Conservation (phyloP, 2,329 filamentous ascomycete genomes). For the Xylariaceae sp. region DNA sequence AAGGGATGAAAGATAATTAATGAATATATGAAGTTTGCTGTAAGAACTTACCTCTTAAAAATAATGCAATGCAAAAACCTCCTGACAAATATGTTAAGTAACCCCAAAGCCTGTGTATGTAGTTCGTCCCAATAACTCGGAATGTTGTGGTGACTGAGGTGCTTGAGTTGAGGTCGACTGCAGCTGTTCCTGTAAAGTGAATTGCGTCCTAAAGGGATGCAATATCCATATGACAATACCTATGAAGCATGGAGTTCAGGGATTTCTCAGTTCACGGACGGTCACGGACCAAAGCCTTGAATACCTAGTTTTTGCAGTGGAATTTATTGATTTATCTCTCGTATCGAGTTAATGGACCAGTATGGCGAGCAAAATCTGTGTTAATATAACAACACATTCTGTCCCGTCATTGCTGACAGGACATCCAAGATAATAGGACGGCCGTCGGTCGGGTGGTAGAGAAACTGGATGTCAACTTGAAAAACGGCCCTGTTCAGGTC, state of each 20-base stretch:
- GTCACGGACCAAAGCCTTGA: neutral
- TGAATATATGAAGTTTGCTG: neutral
- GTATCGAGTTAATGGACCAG: too few species aligned
- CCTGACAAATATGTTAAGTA: neutral
- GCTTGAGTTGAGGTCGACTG: neutral
- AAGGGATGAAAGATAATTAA: neutral
- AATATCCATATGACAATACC: neutral
- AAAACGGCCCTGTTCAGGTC: conserved; percentile 17
- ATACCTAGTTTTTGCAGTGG: neutral
- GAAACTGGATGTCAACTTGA: conserved; percentile 8
- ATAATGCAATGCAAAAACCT: neutral
- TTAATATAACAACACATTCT: neutral
- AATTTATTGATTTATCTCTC: neutral
- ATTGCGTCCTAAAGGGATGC: neutral
- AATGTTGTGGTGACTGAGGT: neutral
- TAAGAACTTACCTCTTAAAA: neutral
- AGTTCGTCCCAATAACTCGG: neutral
- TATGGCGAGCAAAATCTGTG: neutral
- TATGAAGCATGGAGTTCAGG: too few species aligned
- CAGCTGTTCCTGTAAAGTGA: neutral
- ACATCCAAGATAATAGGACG: too few species aligned
- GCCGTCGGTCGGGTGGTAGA: neutral
- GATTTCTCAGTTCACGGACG: too few species aligned
- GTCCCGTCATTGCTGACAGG: neutral
- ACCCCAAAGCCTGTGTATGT: neutral